Evolutionary conservation across 345 rosid species (phyloP).

Genomic region (Triadica sebifera): DNA sequence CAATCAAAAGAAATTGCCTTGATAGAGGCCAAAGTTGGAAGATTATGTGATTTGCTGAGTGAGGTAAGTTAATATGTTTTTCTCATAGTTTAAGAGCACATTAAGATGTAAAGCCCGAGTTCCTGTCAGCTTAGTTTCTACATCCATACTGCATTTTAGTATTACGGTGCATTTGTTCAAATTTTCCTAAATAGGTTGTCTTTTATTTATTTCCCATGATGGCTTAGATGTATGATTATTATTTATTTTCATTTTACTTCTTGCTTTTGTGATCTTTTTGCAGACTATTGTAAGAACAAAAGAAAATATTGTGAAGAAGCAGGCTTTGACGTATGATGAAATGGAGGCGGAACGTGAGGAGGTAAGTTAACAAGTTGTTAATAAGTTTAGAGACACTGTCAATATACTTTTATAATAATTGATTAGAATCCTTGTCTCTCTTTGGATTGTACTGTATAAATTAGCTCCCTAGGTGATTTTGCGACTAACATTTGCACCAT

Average conservation of each 20-base stretch:
- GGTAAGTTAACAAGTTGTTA: conserved; percentile 32
- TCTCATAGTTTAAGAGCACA: not conserved
- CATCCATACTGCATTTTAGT: conserved; percentile 7
- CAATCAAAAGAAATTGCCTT: conserved; percentile 63
- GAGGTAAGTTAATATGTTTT: conserved; percentile 52
- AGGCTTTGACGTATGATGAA: conserved; percentile 91
- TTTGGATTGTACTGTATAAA: not conserved
- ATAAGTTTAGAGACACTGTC: not conserved
- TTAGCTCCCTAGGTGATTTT: not conserved
- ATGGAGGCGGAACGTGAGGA: conserved; percentile 97
- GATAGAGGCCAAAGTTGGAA: conserved; percentile 68
- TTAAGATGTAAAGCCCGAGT: not conserved
- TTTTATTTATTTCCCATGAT: not conserved
- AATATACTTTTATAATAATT: not conserved
- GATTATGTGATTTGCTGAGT: conserved; percentile 62
- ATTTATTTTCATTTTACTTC: no score
- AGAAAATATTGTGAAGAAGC: conserved; percentile 89
- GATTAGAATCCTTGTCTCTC: not conserved
- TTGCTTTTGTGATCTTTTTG: conserved; percentile 11
- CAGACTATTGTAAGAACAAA: conserved; percentile 74
- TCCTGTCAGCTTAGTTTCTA: not conserved
- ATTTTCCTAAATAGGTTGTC: not conserved
- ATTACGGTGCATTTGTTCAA: not conserved
- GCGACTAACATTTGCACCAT: not conserved
- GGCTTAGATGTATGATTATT: not conserved